Evolutionary conservation across 768 basidiomycete species (phyloP).

Genomic region (Russula earlei): DNA sequence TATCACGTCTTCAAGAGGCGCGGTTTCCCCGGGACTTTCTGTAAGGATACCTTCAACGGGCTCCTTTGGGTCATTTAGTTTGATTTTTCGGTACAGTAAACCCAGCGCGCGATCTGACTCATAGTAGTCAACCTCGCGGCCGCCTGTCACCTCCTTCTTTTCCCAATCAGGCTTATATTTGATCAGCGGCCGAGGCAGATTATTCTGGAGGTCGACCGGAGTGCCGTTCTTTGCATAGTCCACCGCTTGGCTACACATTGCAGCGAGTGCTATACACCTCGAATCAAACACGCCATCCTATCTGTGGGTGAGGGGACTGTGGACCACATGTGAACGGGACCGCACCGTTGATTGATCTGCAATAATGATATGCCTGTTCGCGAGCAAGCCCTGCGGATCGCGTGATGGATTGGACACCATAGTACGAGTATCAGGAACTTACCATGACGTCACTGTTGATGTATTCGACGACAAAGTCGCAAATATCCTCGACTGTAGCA

Average conservation of each 20-base stretch:
- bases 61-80: slow-evolving; percentile 32
- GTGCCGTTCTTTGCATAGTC: slow-evolving; percentile 76
- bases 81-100: slow-evolving; percentile 55
- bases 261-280: slow-evolving; percentile 48
- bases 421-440: slow-evolving; percentile 18
- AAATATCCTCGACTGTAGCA: slow-evolving; percentile 59
- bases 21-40: neutral
- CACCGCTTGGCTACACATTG: slow-evolving; percentile 57
- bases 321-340: neutral
- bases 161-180: slow-evolving; percentile 76
- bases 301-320: neutral
- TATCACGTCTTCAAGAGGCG: slow-evolving; percentile 4
- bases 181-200: slow-evolving; percentile 47
- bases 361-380: slow-evolving; percentile 58
- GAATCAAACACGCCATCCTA: slow-evolving; percentile 55
- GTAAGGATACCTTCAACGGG: slow-evolving; percentile 10
- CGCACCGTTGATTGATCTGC: slow-evolving; percentile 68
- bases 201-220: slow-evolving; percentile 41
- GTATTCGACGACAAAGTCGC: slow-evolving; percentile 75
- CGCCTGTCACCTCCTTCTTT: slow-evolving; percentile 31
- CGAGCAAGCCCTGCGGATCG: slow-evolving; percentile 49
- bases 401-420: neutral
- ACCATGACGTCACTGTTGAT: slow-evolving; percentile 78
- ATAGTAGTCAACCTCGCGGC: slow-evolving; percentile 58
- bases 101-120: slow-evolving; percentile 63